Conservation (phyloP, 2,329 filamentous ascomycete genomes). For the Cladobotryum mycophilum region DNA sequence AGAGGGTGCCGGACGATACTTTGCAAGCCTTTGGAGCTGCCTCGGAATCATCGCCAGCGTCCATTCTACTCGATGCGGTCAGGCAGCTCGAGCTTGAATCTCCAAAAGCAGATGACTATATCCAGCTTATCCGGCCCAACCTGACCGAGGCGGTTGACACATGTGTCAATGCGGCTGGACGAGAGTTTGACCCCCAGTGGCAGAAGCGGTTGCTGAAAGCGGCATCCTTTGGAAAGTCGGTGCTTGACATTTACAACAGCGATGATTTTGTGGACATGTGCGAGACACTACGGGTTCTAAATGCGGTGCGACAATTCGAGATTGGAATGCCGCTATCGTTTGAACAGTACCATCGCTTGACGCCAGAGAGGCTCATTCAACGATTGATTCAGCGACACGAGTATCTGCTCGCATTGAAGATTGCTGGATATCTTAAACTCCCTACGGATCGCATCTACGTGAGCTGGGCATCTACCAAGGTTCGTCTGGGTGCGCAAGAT, state of each 20-base stretch:
- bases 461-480: conserved; percentile 94
- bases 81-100: conserved; percentile 88
- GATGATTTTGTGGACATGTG: conserved; percentile 99
- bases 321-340: conserved; percentile 86
- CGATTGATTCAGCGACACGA: conserved; percentile 84
- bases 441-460: conserved; percentile 88
- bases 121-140: conserved; percentile 82
- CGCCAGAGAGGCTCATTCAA: conserved; percentile 79
- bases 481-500: conserved; percentile 74
- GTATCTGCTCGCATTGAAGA: conserved; percentile 81
- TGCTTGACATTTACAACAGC: conserved; percentile 93
- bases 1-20: conserved; percentile 80
- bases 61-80: conserved; percentile 88
- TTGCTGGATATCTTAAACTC: conserved; percentile 80
- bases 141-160: conserved; percentile 90
- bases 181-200: conserved; percentile 86
- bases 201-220: conserved; percentile 95
- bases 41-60: conserved; percentile 81
- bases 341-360: conserved; percentile 87
- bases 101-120: conserved; percentile 95
- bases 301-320: conserved; percentile 86
- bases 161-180: conserved; percentile 86
- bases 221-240: conserved; percentile 95
- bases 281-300: conserved; percentile 85
- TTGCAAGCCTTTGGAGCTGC: conserved; percentile 86